Evolutionary conservation across 495 filamentous ascomycete species (phyloP).

Genomic region (Penicillium alfredii): DNA sequence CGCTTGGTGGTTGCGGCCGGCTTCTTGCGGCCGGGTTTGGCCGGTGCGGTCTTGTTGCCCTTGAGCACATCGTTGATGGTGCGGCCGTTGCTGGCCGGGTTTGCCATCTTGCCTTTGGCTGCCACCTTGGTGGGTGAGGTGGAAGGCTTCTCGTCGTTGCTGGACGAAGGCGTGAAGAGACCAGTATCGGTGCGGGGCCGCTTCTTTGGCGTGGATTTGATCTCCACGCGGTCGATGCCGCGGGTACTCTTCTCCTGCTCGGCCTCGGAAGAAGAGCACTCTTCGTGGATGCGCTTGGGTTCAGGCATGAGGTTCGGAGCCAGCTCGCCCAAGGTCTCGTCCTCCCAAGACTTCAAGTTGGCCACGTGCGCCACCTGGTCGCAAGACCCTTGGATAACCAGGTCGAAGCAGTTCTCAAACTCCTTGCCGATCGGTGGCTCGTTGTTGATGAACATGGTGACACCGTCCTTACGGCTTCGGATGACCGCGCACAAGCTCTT

Average conservation of each 20-base stretch:
- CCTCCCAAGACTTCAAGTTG: conserved; percentile 71
- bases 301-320: conserved; percentile 6
- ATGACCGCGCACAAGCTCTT: conserved; percentile 83
- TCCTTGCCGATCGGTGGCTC: conserved; percentile 77
- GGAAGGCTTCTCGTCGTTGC: conserved; percentile 34
- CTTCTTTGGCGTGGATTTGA: conserved; percentile 35
- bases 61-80: conserved; percentile 29
- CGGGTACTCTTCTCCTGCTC: conserved; percentile 33
- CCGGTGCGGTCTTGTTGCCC: conserved; percentile 8
- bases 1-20: conserved; percentile 17
- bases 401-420: conserved; percentile 85
- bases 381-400: conserved; percentile 79
- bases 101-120: conserved; percentile 13
- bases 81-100: conserved; percentile 28
- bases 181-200: conserved; percentile 32
- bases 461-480: conserved; percentile 72
- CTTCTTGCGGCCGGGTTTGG: conserved; percentile 20
- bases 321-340: no score
- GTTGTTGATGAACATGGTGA: conserved; percentile 91
- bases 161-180: conserved; percentile 60
- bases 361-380: conserved; percentile 79
- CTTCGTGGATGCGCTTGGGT: conserved; percentile 22
- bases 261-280: conserved; percentile 37
- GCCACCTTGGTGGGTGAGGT: conserved; percentile 15
- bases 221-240: conserved; percentile 33